These are phyloP conservation scores for Pseudohalonectria lignicola DNA, from an alignment of 2,329 filamentous ascomycete species.

Conservation along the genomic window DNA sequence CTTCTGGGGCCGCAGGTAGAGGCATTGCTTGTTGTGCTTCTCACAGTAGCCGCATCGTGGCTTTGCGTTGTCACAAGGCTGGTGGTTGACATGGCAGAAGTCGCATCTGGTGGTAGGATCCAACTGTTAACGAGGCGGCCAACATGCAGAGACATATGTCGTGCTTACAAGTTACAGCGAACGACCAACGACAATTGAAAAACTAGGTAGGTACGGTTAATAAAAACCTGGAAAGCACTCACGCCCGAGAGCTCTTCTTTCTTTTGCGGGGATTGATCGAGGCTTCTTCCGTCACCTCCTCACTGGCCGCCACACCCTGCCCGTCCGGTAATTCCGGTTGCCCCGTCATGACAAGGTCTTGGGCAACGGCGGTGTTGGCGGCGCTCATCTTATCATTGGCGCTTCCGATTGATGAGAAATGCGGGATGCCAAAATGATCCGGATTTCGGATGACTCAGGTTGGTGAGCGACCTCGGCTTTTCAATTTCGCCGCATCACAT, in stretches of 20 bases:
- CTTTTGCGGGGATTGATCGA: slow-evolving; percentile 20
- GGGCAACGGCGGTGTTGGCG: slow-evolving; percentile 1
- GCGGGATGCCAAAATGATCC: too few species aligned
- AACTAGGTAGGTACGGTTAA: too few species aligned
- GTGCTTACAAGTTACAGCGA: too few species aligned
- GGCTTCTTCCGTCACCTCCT: slow-evolving; percentile 5
- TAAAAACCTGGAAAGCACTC: too few species aligned
- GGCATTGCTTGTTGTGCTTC: slow-evolving; percentile 23
- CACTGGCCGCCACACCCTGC: slow-evolving; percentile 6
- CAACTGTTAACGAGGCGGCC: too few species aligned
- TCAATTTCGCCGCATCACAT: too few species aligned
- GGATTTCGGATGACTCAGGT: too few species aligned
- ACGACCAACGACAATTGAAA: too few species aligned
- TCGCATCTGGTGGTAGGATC: too few species aligned
- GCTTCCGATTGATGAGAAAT: too few species aligned
- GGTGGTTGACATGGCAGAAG: slow-evolving; percentile 34
- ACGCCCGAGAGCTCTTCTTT: slow-evolving; percentile 24
- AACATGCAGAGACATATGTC: too few species aligned
- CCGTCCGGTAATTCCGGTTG: slow-evolving; percentile 4
- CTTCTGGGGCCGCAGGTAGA: slow-evolving; percentile 25
- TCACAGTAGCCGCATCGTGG: slow-evolving; percentile 34
- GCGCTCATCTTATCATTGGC: slow-evolving; percentile 3
- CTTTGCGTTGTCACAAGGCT: slow-evolving; percentile 34
- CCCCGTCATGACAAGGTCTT: neutral
- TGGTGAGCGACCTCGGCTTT: too few species aligned